Base-by-base conservation (phyloP, 2,329 filamentous ascomycete species). In the Claviceps digitariae region DNA sequence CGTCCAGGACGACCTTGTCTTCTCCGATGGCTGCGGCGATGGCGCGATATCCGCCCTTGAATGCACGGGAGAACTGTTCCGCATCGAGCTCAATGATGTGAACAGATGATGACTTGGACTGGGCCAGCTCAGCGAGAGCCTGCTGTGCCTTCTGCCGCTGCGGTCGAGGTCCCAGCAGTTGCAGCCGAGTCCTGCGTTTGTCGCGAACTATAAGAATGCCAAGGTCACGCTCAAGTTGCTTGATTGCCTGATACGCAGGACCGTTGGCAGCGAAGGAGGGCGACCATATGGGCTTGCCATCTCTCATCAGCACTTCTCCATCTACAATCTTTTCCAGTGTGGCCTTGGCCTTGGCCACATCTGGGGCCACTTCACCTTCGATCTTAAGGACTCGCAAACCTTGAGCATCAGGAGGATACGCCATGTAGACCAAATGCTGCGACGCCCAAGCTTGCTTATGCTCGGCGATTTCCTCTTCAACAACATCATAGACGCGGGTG, bases 301-400 rank as follows among this genome's bases (percentile, higher is more conserved):
- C 62, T 5, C 61, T 54, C 43, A 53, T 63, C 3, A 65, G 61
- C 20, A 67, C 54, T 3, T 52, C 56, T 4, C 70, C 72, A 9
- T 54, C 54, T 27, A 73, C 48, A 9, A 72, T 63, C 2, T 51
- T 52, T 6, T 69, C 63, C 7, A 72, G 58, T 5, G 45, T 56
- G 1, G 60, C 57, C 40, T 67, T 69, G 2, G 69, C 67, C 9
- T 55, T 53, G 1, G 61, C 62, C 5, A 73, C 64, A 1, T 57
- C 54, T 46, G 62, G 60, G 5, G 56, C 56, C 23, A 58, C 53
- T 4, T 66, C 61, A 0, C 71, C 67, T 56, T 72, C 69, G 20
- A 74, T 55, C 52, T 67, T 70, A 34, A 74, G 52, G 5, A 64
- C 60, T 4, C 60, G 61, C 47, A 67, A 66, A 60, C 29, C 15